A percentile compares a stretch with the other conserved stretches of the same genome.
Conservation (phyloP, 176 grass and related monocot genomes). For the Aegilops speltoides region DNA sequence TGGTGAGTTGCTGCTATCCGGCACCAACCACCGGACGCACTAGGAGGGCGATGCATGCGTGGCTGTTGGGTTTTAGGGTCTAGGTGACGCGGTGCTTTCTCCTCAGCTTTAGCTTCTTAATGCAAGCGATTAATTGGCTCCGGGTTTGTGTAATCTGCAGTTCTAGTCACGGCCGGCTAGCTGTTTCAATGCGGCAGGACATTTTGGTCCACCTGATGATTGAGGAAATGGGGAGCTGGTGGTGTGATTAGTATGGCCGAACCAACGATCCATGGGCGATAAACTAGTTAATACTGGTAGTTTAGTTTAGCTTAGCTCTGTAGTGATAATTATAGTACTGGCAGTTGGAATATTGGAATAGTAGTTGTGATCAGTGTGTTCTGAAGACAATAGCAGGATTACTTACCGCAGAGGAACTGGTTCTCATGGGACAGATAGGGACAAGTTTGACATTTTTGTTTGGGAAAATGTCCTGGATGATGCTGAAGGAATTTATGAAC, state of each 20-base stretch:
- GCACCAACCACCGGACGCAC: constrained; percentile 38
- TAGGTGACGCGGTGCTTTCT: not conserved
- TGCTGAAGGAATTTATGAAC: not conserved
- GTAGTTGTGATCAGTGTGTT: not conserved
- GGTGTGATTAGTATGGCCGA: not conserved
- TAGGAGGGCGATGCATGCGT: not conserved
- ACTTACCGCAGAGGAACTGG: not conserved
- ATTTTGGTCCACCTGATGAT: not conserved
- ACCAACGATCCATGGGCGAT: not conserved
- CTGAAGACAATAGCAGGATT: not conserved
- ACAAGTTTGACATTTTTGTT: not conserved
- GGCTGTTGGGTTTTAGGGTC: not conserved
- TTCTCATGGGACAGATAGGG: not conserved
- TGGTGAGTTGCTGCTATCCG: constrained; percentile 49
- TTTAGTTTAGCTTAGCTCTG: not conserved
- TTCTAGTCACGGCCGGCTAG: not conserved
- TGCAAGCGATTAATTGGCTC: not conserved
- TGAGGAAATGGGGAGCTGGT: not conserved
- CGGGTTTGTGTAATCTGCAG: not conserved
- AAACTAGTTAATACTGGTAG: not conserved
- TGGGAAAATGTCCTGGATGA: not conserved
- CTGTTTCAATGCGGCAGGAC: constrained; percentile 1
- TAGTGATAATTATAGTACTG: not conserved
- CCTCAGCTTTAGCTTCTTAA: constrained; percentile 28
- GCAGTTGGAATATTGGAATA: not conserved